Base-by-base conservation (phyloP, 345 rosid genomes). In the Salix arbutifolia region DNA sequence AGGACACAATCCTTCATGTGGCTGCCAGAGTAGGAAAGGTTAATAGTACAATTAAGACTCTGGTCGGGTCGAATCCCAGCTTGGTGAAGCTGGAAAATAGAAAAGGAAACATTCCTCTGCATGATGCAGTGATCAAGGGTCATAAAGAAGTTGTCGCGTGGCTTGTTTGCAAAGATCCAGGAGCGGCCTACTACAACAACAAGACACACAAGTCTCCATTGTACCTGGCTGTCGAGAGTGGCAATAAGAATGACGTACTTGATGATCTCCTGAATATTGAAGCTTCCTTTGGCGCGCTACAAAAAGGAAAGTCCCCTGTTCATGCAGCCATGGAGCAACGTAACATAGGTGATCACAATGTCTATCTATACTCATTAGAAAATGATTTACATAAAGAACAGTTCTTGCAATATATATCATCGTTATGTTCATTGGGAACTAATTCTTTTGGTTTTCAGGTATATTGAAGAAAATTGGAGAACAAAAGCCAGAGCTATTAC, bases 401-500 rank as follows among this genome's bases (percentile, higher is more conserved):
- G 9, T 21, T 56, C 12, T 56, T 56, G 61, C 61, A 56, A n/a
- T 33, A n/a, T 0, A 10, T 56, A 56, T 56, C 26, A 56, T 56
- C 61, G 23, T 3, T 13, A 5, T 53, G 6, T 25, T 16, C 38
- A 38, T 16, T 38, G 19, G 21, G 0, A 67, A 37, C 26, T 38
- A 14, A 2, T 56, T 10, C 31, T 8, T 19, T 12, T 17, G 21
- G 62, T 30, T 38, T 69, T 44, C 77, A 75, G 85, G 71, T 35
- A 67, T 77, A 17, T 38, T 83, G 4, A 38, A 58, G 48, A 26
- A 23, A 38, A 50, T 83, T 26, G 0, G 30, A 50, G 52, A 50
- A 28, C 28, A 44, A 13, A 70, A 77, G 52, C 58, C 79, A 77
- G 72, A 75, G 70, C 48, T 80, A 46, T 69, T 80, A 4, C 31